Conservation (phyloP, 1,284 basidiomycete species). For the Ceratobasidium theobromae region DNA sequence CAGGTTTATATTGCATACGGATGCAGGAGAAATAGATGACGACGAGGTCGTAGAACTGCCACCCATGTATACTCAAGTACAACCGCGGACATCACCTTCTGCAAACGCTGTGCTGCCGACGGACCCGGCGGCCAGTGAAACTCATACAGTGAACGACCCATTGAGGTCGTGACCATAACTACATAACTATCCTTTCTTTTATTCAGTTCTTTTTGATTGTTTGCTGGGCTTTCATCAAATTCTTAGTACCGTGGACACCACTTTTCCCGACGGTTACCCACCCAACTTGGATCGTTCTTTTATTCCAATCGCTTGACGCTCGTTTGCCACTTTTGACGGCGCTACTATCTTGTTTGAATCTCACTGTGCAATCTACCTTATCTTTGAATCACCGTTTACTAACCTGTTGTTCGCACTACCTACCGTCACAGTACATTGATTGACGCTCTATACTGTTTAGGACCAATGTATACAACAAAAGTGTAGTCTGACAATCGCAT, state of each 20-base stretch:
- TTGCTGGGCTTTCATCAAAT: not conserved
- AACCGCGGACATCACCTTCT: constrained; percentile 48
- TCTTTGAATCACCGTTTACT: not conserved
- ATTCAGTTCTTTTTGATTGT: not conserved
- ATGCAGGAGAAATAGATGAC: constrained; percentile 61
- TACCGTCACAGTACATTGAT: not conserved
- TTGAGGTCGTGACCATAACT: constrained; percentile 6
- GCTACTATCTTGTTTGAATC: not conserved
- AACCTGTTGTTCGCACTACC: not conserved
- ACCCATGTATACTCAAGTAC: constrained; percentile 56
- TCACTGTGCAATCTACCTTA: not conserved
- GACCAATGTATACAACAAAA: not conserved
- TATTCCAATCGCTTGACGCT: not conserved
- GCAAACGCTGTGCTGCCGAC: not conserved
- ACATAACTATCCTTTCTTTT: not conserved
- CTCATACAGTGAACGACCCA: not conserved
- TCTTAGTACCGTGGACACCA: not conserved
- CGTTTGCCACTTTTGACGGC: not conserved
- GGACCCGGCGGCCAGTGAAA: not conserved
- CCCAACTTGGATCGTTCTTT: constrained; percentile 2
- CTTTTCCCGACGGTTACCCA: not conserved
- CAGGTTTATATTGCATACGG: constrained; percentile 68
- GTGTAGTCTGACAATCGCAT: not conserved
- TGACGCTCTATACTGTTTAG: not conserved
- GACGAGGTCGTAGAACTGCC: constrained; percentile 70